A percentile compares a stretch with the other conserved stretches of the same genome.
phyloP scores from a whole-genome alignment of 208 protist genomes.

The Crithidia sp. region DNA sequence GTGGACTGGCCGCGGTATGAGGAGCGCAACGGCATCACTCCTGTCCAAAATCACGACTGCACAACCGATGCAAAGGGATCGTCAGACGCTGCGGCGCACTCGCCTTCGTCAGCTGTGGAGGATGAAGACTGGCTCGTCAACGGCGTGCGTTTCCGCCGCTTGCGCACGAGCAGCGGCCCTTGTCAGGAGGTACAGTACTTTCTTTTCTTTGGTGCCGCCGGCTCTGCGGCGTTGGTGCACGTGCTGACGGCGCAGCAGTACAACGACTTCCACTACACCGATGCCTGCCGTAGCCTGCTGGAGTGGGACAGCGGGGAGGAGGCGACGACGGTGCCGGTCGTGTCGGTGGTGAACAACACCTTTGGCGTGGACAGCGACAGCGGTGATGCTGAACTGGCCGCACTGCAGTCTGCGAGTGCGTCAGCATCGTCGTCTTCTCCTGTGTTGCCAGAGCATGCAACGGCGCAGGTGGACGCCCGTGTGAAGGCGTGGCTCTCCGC shows the following conservation, averaged over 20 bases:
- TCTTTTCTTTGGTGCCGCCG: conserved; percentile 66
- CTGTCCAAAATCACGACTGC: neutral
- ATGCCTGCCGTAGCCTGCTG: conserved; percentile 43
- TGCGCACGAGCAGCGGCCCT: conserved; percentile 4
- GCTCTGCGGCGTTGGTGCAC: conserved; percentile 54
- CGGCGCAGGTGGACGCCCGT: neutral
- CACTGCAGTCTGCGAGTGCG: neutral
- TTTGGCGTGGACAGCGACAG: conserved; percentile 25
- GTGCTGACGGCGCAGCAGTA: conserved; percentile 68
- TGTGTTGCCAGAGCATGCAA: neutral
- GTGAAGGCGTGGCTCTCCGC: conserved; percentile 7
- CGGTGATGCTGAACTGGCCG: neutral
- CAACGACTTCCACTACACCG: conserved; percentile 74
- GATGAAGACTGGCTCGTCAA: conserved; percentile 60
- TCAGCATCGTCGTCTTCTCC: neutral
- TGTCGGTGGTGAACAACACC: conserved; percentile 60
- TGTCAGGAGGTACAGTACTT: conserved; percentile 54
- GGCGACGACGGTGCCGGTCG: conserved; percentile 16
- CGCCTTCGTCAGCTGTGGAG: neutral
- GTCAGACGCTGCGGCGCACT: neutral
- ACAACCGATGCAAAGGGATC: no score
- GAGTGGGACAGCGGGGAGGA: conserved; percentile 33
- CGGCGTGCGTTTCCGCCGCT: conserved; percentile 61
- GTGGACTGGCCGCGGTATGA: conserved; percentile 35
- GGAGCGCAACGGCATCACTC: conserved; percentile 9